Evolutionary conservation across 805 yeast genomes (phyloP), one percentile per base, ranked within the genome.

Genomic region (Cyberlindnera mycetangii): DNA sequence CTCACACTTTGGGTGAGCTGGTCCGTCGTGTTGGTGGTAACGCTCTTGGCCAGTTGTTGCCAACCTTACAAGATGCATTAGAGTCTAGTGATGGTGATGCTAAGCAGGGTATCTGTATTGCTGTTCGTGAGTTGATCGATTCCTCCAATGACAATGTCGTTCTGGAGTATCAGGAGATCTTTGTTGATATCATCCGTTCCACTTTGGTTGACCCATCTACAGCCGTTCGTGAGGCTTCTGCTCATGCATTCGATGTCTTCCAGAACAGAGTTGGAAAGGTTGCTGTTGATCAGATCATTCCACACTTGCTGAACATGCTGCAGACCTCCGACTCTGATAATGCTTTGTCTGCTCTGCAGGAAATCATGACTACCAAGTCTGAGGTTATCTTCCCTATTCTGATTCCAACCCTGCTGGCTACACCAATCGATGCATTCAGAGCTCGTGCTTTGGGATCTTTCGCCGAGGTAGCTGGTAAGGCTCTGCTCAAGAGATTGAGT

Each of bases 101-200:
- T 30, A 87, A 86, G 61, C 95, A 90, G 70, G 99, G 99, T 72
- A 88, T 93, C 41, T 93, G 99, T 72, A 81, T 92, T 62, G 99
- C 99, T 8, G 71, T 89, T 39, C 78, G 81, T 35, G 98, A 90
- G 62, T 79, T 93, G 50, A 81, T 90, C 50, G 82, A 79, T 52
- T 85, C 96, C 0, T 78, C 95, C 4, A 70, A 79, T 9, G 62
- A 69, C 4, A 85, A 79, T 14, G 76, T 79, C 7, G 71, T 92
- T 47, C 68, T 60, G 21, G 79, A 78, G 51, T 83, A 79, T 67
- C 88, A 88, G 67, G 77, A 71, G 5, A 70, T 73, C 1, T 80
- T 93, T 58, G 84, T 92, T 51, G 72, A 71, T 21, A 85, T 92
- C 53, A 81, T 92, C 37, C 80, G 92, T 47, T 78, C 76, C 36